Percentiles rank a stretch among this genome's conserved stretches.
phyloP scores from a whole-genome alignment of 2,329 filamentous ascomycete species.

The Hymenoscyphus salicellus region DNA sequence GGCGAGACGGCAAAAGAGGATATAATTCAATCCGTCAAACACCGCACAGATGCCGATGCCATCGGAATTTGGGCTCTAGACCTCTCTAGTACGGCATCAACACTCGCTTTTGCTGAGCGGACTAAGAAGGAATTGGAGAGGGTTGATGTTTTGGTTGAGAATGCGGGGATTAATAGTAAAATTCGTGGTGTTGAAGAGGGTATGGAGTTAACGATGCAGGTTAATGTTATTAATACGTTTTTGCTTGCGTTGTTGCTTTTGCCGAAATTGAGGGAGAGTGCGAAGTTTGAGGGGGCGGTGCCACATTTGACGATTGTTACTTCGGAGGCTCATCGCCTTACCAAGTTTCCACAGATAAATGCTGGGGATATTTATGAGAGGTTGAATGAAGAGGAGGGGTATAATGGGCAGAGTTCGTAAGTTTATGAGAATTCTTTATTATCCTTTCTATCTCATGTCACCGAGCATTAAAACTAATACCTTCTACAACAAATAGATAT shows the following conservation, averaged over 20 bases:
- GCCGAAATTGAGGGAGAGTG: slow-evolving; percentile 18
- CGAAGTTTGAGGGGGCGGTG: slow-evolving; percentile 34
- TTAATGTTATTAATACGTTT: slow-evolving; percentile 14
- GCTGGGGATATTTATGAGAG: background rate
- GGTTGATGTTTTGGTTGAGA: slow-evolving; percentile 18
- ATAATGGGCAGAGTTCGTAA: slow-evolving; percentile 24
- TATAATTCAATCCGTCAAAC: slow-evolving; percentile 26
- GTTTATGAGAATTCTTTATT: background rate
- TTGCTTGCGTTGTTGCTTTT: slow-evolving; percentile 12
- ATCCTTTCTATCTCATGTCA: background rate
- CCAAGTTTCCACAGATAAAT: background rate
- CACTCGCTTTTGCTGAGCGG: slow-evolving; percentile 9
- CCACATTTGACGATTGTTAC: background rate
- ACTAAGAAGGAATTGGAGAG: slow-evolving; percentile 19
- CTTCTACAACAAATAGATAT: slow-evolving; percentile 23
- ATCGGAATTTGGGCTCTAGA: slow-evolving; percentile 18
- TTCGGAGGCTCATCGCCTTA: background rate
- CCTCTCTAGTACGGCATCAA: slow-evolving; percentile 9
- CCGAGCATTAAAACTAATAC: background rate
- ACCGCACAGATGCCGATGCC: background rate
- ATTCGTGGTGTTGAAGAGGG: slow-evolving; percentile 1
- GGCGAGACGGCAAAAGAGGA: slow-evolving; percentile 42
- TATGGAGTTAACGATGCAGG: slow-evolving; percentile 10
- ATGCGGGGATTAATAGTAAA: slow-evolving; percentile 14
- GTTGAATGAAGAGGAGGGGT: background rate